Percentiles rank a stretch among this genome's conserved stretches.
Evolutionary conservation across 176 grass and related monocot genomes (phyloP).

Genomic region (Carex kokanica): DNA sequence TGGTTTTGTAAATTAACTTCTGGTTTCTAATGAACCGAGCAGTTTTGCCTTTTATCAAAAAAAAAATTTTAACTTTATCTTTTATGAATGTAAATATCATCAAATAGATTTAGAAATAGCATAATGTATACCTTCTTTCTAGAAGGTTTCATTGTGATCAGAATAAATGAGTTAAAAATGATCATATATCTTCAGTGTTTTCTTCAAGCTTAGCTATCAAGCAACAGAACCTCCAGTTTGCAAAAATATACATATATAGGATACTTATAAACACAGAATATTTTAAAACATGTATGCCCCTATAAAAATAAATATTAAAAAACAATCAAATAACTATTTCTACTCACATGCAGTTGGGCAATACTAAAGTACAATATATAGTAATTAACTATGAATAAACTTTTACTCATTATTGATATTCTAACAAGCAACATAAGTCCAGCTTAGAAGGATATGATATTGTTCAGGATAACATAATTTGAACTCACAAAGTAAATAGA

Average conservation of each 20-base stretch:
- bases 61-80: no score
- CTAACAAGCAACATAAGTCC: not conserved
- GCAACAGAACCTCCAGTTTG: slow-evolving; percentile 82
- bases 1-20: no score
- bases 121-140: not conserved
- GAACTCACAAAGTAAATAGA: no score
- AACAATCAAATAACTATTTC: not conserved
- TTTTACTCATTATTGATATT: not conserved
- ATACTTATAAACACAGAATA: slow-evolving; percentile 25
- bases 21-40: no score
- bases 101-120: slow-evolving; percentile 26
- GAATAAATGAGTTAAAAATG: not conserved
- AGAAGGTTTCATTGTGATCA: slow-evolving; percentile 10
- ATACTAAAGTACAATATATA: not conserved
- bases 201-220: slow-evolving; percentile 91
- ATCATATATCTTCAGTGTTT: slow-evolving; percentile 67
- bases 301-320: not conserved
- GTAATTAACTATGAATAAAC: not conserved
- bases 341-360: not conserved
- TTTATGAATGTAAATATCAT: no score
- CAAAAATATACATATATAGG: not conserved
- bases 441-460: no score
- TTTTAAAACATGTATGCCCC: not conserved
- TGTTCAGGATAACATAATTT: no score
- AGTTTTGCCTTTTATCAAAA: no score